Conservation (phyloP, 2,329 filamentous ascomycete species). For the Fusarium sp. region DNA sequence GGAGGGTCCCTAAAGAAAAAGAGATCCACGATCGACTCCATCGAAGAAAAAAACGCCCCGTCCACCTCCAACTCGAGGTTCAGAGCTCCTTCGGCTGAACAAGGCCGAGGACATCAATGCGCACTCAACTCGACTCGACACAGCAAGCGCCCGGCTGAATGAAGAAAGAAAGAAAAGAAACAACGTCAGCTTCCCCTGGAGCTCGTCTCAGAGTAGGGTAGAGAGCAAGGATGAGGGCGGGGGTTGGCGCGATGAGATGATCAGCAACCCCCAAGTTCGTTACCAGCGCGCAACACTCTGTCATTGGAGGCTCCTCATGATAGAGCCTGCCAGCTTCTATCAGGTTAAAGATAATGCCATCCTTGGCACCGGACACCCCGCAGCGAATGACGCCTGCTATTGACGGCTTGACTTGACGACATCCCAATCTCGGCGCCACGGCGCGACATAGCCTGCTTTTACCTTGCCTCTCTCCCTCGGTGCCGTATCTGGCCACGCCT, state of each 20-base stretch:
- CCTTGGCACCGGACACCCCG: slow-evolving; percentile 35
- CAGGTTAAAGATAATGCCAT: slow-evolving; percentile 16
- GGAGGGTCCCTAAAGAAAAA: slow-evolving; percentile 14
- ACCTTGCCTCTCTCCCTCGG: not conserved
- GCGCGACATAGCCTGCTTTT: not conserved
- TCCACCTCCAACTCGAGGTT: slow-evolving; percentile 10
- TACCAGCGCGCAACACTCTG: slow-evolving; percentile 14
- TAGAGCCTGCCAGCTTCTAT: slow-evolving; percentile 13
- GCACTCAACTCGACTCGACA: not conserved
- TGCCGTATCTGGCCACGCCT: slow-evolving; percentile 7
- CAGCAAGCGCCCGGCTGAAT: not conserved
- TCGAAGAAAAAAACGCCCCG: slow-evolving; percentile 13
- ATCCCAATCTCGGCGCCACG: not conserved
- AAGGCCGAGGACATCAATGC: slow-evolving; percentile 20
- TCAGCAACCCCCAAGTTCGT: slow-evolving; percentile 28
- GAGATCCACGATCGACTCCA: not conserved
- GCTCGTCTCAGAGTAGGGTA: not conserved
- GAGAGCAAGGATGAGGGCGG: slow-evolving; percentile 27
- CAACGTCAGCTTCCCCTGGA: not conserved
- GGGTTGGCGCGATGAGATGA: slow-evolving; percentile 9
- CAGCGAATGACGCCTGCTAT: slow-evolving; percentile 14
- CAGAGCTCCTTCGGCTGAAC: slow-evolving; percentile 20
- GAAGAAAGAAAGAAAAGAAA: slow-evolving; percentile 4
- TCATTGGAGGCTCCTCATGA: slow-evolving; percentile 20
- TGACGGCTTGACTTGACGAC: not conserved